Evolutionary conservation across 2,329 filamentous ascomycete genomes (phyloP).

Genomic region (Botrytis paeoniae): DNA sequence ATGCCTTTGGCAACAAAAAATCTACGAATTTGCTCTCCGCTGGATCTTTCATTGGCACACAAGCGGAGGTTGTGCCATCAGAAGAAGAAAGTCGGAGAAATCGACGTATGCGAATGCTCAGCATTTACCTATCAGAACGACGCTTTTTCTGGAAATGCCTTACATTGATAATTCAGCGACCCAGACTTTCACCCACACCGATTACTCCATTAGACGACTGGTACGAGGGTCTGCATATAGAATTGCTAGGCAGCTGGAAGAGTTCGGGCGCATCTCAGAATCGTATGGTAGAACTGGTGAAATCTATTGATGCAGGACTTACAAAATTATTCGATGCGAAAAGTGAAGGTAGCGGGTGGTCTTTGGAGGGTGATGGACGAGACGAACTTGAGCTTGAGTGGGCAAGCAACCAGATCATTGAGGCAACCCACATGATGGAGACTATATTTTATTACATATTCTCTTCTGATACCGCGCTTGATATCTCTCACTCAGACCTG

Average conservation of each 20-base stretch:
- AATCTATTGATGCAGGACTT: slow-evolving; percentile 48
- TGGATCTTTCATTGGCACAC: slow-evolving; percentile 38
- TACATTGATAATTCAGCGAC: slow-evolving; percentile 15
- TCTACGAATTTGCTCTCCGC: slow-evolving; percentile 55
- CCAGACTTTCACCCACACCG: neutral
- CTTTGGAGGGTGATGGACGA: slow-evolving; percentile 44
- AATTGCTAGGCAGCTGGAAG: slow-evolving; percentile 15
- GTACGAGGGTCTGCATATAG: slow-evolving; percentile 5
- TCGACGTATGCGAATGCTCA: slow-evolving; percentile 65
- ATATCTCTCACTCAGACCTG: slow-evolving; percentile 56
- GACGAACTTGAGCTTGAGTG: slow-evolving; percentile 58
- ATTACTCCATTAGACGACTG: neutral
- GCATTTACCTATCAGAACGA: slow-evolving; percentile 69
- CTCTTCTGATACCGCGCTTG: slow-evolving; percentile 42
- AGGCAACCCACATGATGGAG: slow-evolving; percentile 71
- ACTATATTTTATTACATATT: slow-evolving; percentile 70
- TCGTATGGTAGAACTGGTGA: slow-evolving; percentile 43
- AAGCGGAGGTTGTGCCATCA: slow-evolving; percentile 46
- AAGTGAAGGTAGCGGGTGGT: slow-evolving; percentile 45
- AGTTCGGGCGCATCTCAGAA: slow-evolving; percentile 15
- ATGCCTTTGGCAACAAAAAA: slow-evolving; percentile 65
- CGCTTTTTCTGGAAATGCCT: slow-evolving; percentile 61
- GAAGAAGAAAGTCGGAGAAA: slow-evolving; percentile 61
- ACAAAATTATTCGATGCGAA: slow-evolving; percentile 38
- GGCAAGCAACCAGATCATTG: slow-evolving; percentile 61